A percentile compares a stretch with the other conserved stretches of the same genome.
These are phyloP conservation scores for Eremomyces bilateralis DNA, from an alignment of 495 filamentous ascomycete genomes.

Conservation along the genomic window DNA sequence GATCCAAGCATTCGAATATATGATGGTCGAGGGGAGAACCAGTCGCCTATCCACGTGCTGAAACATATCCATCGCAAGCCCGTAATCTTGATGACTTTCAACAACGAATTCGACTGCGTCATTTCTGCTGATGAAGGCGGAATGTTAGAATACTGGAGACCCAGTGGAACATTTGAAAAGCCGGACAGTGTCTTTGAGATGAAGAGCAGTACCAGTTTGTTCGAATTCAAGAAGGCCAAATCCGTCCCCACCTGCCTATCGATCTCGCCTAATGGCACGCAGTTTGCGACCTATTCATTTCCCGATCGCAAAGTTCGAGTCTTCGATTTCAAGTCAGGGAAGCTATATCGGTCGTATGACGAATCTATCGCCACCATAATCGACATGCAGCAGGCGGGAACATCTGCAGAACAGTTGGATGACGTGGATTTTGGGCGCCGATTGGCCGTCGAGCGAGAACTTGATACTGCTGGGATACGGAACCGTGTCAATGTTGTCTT, in stretches of 20 bases:
- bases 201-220: conserved; percentile 82
- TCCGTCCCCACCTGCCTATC: conserved; percentile 67
- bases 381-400: conserved; percentile 88
- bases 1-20: conserved; percentile 49
- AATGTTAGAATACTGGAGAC: conserved; percentile 94
- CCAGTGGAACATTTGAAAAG: conserved; percentile 63
- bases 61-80: conserved; percentile 53
- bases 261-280: conserved; percentile 61
- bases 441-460: conserved; percentile 66
- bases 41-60: conserved; percentile 50
- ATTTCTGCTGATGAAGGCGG: conserved; percentile 74
- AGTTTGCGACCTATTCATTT: conserved; percentile 79
- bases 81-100: conserved; percentile 71
- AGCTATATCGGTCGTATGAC: conserved; percentile 80
- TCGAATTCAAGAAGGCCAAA: conserved; percentile 89
- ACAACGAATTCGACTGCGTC: conserved; percentile 72
- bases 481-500: conserved; percentile 71
- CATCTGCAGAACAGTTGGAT: conserved; percentile 53
- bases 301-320: conserved; percentile 81
- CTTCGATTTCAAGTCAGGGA: conserved; percentile 78
- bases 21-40: conserved; percentile 69
- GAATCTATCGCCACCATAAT: conserved; percentile 71
- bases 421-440: conserved; percentile 82
- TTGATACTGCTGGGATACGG: conserved; percentile 45
- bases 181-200: conserved; percentile 76